Evolutionary conservation across 2,329 filamentous ascomycete species (phyloP), one percentile per base, ranked within the genome.

Genomic region (Colletotrichum sp.): DNA sequence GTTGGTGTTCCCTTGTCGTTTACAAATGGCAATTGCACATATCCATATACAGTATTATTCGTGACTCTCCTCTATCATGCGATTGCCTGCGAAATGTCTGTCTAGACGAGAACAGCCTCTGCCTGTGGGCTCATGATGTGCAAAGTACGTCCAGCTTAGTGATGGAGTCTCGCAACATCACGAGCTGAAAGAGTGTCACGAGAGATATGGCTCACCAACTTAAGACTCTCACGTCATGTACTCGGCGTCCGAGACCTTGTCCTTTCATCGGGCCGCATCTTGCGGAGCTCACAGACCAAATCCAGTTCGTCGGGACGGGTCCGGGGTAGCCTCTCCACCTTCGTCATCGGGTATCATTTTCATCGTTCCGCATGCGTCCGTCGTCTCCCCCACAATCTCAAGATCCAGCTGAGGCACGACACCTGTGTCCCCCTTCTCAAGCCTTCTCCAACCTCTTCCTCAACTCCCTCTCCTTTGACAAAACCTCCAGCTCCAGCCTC

Each of bases 401-500:
- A 43, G 18, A 21, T 43, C 61, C 61, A 26, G 34, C 61, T 18
- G 32, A 9, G 24, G 32, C n/a, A 34, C 28, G 21, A 15, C 18
- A 15, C n/a, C 10, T n/a, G 24, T 15, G 15, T 48, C 15, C 36
- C 15, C 13, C n/a, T 18, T 28, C n/a, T 76, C 80, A 83, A n/a
- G 80, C 77, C 71, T 79, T 79, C 21, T 89, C 88, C 60, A 91
- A 78, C 77, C 88, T 83, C 83, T 89, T 87, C 78, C 89, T 83
- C 80, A 92, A 79, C 83, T 93, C 91, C 77, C 90, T 85, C 85
- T 92, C 91, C 83, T 91, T 92, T 81, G 98, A 96, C 79, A 92
- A 89, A n/a, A 95, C 94, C 86, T 98, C 95, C 80, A 98, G 82
- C 87, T 97, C 95, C 78, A 98, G 84, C 76, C 96, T 90, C 82